phyloP scores from a whole-genome alignment of 257 asterid species.

The Cruciata laevipes region DNA sequence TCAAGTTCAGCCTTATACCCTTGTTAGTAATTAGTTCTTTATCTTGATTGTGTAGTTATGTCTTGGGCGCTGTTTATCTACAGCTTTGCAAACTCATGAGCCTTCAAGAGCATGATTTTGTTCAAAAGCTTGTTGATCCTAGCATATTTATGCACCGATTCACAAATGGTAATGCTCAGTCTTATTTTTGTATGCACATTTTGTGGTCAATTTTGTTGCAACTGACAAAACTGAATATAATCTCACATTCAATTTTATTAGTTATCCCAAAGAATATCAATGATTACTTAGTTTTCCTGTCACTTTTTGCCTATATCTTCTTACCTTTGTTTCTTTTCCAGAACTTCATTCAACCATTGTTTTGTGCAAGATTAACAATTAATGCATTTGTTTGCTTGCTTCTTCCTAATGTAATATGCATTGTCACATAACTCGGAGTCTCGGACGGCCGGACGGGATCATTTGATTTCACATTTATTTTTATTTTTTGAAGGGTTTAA shows the following conservation, averaged over 20 bases:
- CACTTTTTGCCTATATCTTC: neutral
- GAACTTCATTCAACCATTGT: neutral
- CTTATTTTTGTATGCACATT: neutral
- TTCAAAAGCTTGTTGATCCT: conserved; percentile 86
- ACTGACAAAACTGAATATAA: neutral
- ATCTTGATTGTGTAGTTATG: conserved; percentile 46
- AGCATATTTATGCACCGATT: conserved; percentile 88
- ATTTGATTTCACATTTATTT: neutral
- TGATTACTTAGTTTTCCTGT: neutral
- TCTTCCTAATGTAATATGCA: neutral
- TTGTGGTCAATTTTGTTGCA: neutral
- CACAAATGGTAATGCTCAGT: conserved; percentile 49
- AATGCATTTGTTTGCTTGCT: neutral
- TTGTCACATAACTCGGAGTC: neutral
- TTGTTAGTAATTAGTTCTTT: neutral
- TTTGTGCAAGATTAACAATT: neutral
- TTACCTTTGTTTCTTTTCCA: neutral
- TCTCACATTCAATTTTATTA: neutral
- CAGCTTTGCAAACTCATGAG: conserved; percentile 76
- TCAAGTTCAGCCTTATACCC: neutral
- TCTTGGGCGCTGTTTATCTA: conserved; percentile 84
- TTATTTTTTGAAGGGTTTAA: too few relatives aligned
- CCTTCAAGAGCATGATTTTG: conserved; percentile 59
- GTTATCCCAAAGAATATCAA: neutral
- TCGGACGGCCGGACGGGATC: too few relatives aligned